Evolutionary conservation across 495 filamentous ascomycete genomes (phyloP), one percentile per base, ranked within the genome.

Genomic region (Penicillium taxi): DNA sequence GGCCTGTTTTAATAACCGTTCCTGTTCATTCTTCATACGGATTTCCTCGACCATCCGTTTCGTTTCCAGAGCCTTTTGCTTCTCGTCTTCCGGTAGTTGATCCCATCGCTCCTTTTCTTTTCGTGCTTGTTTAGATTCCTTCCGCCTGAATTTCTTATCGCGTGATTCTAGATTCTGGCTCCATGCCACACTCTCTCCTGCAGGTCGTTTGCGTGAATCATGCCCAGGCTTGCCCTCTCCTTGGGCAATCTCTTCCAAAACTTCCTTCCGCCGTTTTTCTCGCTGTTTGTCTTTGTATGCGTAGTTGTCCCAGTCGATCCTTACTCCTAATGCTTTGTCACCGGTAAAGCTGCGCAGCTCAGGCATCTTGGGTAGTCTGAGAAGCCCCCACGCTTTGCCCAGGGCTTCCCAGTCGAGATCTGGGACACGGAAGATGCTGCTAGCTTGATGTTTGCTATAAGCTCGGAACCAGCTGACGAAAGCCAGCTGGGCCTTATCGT

Each of bases 311-410:
- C 73, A 76, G 43, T 88, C 73, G 4, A 86, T 39, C 0, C 66
- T 55, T 3, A 83, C 56, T 6, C 82, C 83, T 6, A 86, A 59
- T 0, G 66, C 68, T 24, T 72, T 65, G 47, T 86, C 80, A 22
- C 79, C 78, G 0, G 73, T 63, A 52, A 80, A 86, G 12, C 55
- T 73, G 43, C 77, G 80, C 37, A 89, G 57, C 53, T 98, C 91
- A 0, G 93, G 91, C 91, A 98, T 98, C 56, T 84, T 90, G 26
- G 91, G 91, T 32, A 96, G 69, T 39, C 76, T 80, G 25, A 96
- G 65, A 6, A 98, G 67, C 0, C 80, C 84, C 83, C 88, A 98
- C 8, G 81, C 82, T 37, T 77, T 67, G 3, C 81, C 90, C 2
- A 93, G 61, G 27, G 82, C 84, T 25, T 69, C 64, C 91, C 91